Evolutionary conservation across 208 protist genomes (phyloP).

Genomic region (Wallacemonas collosoma): DNA sequence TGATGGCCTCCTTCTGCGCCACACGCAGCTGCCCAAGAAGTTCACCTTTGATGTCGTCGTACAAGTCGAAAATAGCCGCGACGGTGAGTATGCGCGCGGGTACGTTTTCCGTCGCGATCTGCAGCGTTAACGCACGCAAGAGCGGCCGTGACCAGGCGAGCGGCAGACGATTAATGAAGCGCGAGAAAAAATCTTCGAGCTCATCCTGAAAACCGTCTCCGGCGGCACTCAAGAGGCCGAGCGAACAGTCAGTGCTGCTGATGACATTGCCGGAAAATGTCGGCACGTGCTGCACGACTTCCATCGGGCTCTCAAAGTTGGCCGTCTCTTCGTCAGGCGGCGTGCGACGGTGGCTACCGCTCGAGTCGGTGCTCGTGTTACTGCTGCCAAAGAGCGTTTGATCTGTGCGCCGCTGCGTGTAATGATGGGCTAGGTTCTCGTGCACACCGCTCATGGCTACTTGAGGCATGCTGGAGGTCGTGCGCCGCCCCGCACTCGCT

Average conservation of each 20-base stretch:
- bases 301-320: not conserved
- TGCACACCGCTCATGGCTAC: not conserved
- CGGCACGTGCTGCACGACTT: not conserved
- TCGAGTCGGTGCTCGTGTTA: not conserved
- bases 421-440: conserved; percentile 4
- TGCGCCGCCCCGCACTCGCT: not conserved
- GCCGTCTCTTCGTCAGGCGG: not conserved
- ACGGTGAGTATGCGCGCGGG: conserved; percentile 47
- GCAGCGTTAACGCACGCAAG: conserved; percentile 59
- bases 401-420: not conserved
- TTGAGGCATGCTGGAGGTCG: not conserved
- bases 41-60: conserved; percentile 64
- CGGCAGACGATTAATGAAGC: conserved; percentile 48
- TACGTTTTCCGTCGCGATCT: conserved; percentile 52
- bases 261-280: not conserved
- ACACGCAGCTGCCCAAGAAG: conserved; percentile 20
- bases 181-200: conserved; percentile 27
- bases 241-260: conserved; percentile 4
- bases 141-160: conserved; percentile 33
- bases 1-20: conserved; percentile 15
- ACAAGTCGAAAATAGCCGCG: conserved; percentile 39
- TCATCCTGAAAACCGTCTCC: conserved; percentile 21
- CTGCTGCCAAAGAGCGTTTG: conserved; percentile 4
- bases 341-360: not conserved
- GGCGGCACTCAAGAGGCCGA: not conserved